Base-by-base conservation (phyloP, 495 filamentous ascomycete genomes). In the Xylaria bambusicola region DNA sequence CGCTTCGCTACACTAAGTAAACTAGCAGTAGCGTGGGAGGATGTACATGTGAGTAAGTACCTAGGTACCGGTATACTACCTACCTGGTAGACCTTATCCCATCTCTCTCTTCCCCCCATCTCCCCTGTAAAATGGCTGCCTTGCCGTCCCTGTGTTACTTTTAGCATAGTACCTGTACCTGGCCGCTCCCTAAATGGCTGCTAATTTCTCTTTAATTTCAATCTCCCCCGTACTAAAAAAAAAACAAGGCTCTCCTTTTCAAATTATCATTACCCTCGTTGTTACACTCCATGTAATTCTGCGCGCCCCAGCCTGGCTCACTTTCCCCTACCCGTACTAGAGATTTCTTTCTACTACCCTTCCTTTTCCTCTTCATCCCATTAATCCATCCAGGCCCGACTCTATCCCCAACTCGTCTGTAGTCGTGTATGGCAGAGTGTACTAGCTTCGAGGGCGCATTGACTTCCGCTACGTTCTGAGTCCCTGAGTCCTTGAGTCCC, bases 161-260 rank as follows among this genome's bases (percentile, higher is more conserved):
- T 31, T 36, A 27, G 21, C 29, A 35, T 13, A 3, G 36, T 38
- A 38, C 36, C 13, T 36, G 53, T 47, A 56, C 42, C 53, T 35
- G 52, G 26, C n/a, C 40, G 54, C 64, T 31, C 46, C 62, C 65
- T 68, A 66, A 68, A 66, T 68, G 65, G 65, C 68, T 63, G 67
- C 65, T 55, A 60, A 60, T 60, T 44, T 62, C 62, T 71, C 60
- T 56, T 61, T 71, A 71, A 68, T 71, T 71, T 67, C 49, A 60
- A 38, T 60, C 61, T 66, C 64, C 54, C 38, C 64, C 62, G 59
- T 71, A 69, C 66, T 71, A 65, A 67, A 69, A 63, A 67, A 69
- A 63, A 69, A 71, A 65, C 69, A 69, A 69, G 69, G 69, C 66
- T 71, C 66, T 66, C 66, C 69, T 71, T 71, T 70, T 69, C 69